Evolutionary conservation across 2,329 filamentous ascomycete genomes (phyloP).

Genomic region (Fusarium continuum): DNA sequence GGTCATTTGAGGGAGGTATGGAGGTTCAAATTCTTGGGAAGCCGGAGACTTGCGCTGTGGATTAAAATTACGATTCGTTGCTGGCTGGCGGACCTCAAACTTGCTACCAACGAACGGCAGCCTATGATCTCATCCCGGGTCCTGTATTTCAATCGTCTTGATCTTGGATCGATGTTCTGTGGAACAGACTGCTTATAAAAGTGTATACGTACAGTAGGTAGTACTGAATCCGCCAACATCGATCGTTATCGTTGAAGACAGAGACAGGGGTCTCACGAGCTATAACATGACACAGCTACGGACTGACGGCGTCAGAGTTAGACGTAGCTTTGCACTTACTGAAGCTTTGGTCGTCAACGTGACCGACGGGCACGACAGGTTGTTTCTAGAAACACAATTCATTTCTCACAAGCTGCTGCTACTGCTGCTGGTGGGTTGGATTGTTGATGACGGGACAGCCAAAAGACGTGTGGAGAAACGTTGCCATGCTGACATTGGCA

Average conservation of each 20-base stretch:
- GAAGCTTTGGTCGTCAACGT: not conserved
- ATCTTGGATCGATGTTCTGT: not conserved
- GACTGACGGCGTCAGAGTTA: constrained; percentile 12
- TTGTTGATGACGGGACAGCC: not conserved
- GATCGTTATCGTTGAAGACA: not conserved
- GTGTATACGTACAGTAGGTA: too few species aligned
- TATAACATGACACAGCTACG: constrained; percentile 5
- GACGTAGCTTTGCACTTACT: not conserved
- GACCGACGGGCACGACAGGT: not conserved
- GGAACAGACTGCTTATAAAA: not conserved
- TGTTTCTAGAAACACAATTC: constrained; percentile 13
- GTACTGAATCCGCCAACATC: not conserved
- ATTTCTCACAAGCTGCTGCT: not conserved
- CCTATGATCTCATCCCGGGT: constrained; percentile 5
- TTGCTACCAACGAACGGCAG: not conserved
- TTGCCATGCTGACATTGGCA: too few species aligned
- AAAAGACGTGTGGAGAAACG: not conserved
- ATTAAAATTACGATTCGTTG: not conserved
- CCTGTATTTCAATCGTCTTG: not conserved
- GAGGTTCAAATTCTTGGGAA: not conserved
- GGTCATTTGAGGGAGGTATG: not conserved
- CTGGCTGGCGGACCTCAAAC: not conserved
- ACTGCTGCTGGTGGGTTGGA: not conserved
- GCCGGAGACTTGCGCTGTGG: not conserved
- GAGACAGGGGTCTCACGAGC: constrained; percentile 2